Evolutionary conservation across 768 basidiomycete species (phyloP), one percentile per base, ranked within the genome.

Genomic region (Mycena belliarum): DNA sequence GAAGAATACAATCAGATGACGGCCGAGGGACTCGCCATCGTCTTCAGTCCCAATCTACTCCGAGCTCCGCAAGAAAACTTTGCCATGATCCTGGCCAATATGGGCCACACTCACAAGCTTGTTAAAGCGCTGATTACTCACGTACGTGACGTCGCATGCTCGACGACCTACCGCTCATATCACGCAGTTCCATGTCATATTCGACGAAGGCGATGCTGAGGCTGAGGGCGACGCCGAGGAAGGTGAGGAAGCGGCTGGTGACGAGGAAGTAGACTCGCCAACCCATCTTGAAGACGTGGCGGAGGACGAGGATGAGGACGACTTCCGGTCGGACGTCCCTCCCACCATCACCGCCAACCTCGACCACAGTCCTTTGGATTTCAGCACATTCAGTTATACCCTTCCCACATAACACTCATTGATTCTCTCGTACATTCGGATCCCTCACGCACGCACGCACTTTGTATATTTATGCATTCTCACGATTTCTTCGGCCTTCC

Each of bases 1-100:
- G 91, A 94, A 68, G 91, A 93, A 56, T 81, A 86, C 47, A 95
- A 93, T 65, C 92, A 94, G 58, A 95, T 95, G 93, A 91, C 89
- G 2, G 86, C 90, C 1, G 87, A 93, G 63, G 86, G 88, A 8
- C 77, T 95, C 4, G 87, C 93, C 0, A 92, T 93, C 50, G 91
- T 93, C 18, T 93, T 93, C 71, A 89, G 89, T 59, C 91, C 89
- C 7, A 92, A 91, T 67, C 71, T 93, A 45, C 68, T 91, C 49
- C 85, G 90, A 20, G 86, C 89, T 4, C 89, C 88, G 3, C 84
- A 88, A 66, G 89, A 89, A 59, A 87, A 91, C 67, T 88, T 91
- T 71, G 83, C 81, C 12, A 79, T 88, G 71, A 88, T 91, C 64
- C 77, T 92, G 59, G 81, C 86, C 53, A 91, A 92, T 64, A 92